Base-by-base conservation (phyloP, 495 filamentous ascomycete genomes). In the Aspergillus nidulans region DNA sequence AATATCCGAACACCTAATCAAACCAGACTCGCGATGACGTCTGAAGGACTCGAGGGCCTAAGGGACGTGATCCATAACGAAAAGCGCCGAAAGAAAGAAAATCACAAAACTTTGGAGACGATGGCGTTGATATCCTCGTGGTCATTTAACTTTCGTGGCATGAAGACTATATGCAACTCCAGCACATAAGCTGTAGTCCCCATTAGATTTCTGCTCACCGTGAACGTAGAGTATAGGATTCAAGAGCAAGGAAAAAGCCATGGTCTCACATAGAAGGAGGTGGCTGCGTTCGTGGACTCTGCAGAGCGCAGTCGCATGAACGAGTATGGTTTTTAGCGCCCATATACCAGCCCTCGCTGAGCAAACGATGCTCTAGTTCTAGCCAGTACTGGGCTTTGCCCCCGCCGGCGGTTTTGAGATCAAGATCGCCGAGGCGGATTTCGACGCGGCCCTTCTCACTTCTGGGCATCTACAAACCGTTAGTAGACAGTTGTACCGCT, bases 401-500 rank as follows among this genome's bases (percentile, higher is more conserved):
- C 12, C 78, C 82, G 4, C 74, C 73, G 13, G 79, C 71, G n/a
- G 82, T 85, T 73, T 98, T 98, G 60, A 89, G 77, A 67, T 98
- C 94, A 40, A 97, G 73, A 68, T 98, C 94, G 0, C 86, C 92
- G 2, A 98, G 72, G 46, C 86, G 82, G 34, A 89, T 86, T 63
- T 92, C 86, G 0, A 94, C 77, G 1, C 66, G 61, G 0, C 53
- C 60, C n/a, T 43, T 59, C 38, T 71, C 67, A 36, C 70, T 68
- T 6, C 53, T 57, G 44, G 62, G 64, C 23, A 63, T 70, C 63
- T 69, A 45, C 9, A 18, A 2, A 9, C 18, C 19, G 18, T 59
- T 47, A 59, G 56, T 42, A 32, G 19, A 28, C 9, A 6, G 3
- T 7, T n/a, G 18, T n/a, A 15, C 16, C 20, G n/a, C 36, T 16